A percentile compares a stretch with the other conserved stretches of the same genome.
Evolutionary conservation across 495 filamentous ascomycete genomes (phyloP).

Genomic region (Penicillium maclennaniae): DNA sequence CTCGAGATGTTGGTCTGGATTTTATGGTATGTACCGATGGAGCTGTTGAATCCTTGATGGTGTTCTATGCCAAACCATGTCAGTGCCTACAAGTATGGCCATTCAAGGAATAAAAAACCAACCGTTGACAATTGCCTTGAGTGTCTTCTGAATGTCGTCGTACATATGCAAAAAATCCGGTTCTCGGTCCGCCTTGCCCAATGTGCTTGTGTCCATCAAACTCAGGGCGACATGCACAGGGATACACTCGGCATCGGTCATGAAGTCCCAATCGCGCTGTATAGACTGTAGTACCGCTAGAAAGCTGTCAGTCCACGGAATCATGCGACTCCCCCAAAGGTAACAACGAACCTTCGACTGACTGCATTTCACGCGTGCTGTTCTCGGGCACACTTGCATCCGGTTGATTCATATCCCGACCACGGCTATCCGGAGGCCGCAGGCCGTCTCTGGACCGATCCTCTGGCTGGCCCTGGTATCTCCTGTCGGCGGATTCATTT

Average conservation of each 20-base stretch:
- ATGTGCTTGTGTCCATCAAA: constrained; percentile 87
- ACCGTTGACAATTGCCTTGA: constrained; percentile 92
- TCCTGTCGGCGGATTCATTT: constrained; percentile 26
- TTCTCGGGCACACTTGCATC: constrained; percentile 5
- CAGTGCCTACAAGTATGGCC: neutral
- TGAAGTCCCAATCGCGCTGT: constrained; percentile 83
- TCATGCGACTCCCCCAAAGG: neutral
- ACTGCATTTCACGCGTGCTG: constrained; percentile 28
- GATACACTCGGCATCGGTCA: constrained; percentile 81
- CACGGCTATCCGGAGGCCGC: constrained; percentile 21
- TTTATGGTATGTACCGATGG: constrained; percentile 97
- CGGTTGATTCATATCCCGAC: constrained; percentile 21
- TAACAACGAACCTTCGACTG: constrained; percentile 38
- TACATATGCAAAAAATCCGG: constrained; percentile 77
- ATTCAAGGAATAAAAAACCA: constrained; percentile 5
- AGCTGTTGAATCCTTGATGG: constrained; percentile 98
- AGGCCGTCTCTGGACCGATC: constrained; percentile 23
- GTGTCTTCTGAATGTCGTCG: constrained; percentile 76
- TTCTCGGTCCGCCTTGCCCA: constrained; percentile 86
- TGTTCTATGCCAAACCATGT: constrained; percentile 57
- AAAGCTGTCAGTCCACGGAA: neutral
- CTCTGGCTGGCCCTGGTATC: constrained; percentile 25
- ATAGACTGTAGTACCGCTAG: constrained; percentile 66
- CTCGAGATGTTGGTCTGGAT: constrained; percentile 90
- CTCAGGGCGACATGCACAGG: constrained; percentile 91